Percentiles rank a stretch among this genome's conserved stretches.
These are phyloP conservation scores for Begonia loranthoides DNA, from an alignment of 306 rosid genomes.

Conservation along the genomic window DNA sequence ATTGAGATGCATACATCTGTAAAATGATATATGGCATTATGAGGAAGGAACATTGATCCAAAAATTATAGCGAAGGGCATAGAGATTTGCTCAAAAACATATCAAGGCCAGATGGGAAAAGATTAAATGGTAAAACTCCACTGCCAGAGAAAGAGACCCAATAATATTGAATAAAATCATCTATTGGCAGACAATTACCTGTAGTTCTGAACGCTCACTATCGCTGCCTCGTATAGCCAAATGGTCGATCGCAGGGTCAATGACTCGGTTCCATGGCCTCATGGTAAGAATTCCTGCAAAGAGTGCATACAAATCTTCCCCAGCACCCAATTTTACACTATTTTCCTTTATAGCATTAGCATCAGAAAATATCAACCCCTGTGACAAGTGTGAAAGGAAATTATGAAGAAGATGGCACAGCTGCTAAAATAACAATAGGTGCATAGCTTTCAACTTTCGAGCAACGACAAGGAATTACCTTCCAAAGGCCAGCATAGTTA, in stretches of 20 bases:
- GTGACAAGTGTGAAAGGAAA: constrained; percentile 6
- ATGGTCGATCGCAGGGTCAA: constrained; percentile 76
- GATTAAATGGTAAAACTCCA: too few relatives aligned
- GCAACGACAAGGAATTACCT: constrained; percentile 23
- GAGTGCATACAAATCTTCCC: constrained; percentile 83
- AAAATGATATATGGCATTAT: too few relatives aligned
- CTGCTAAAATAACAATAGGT: neutral
- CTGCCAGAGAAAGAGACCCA: too few relatives aligned
- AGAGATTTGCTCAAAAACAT: too few relatives aligned
- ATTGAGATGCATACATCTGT: constrained; percentile 89
- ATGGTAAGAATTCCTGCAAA: constrained; percentile 94
- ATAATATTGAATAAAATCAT: too few relatives aligned
- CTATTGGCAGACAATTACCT: constrained; percentile 38
- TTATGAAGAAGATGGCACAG: constrained; percentile 5
- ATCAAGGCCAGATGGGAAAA: too few relatives aligned
- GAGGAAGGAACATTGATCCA: too few relatives aligned
- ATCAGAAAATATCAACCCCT: constrained; percentile 76
- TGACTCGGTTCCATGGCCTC: constrained; percentile 93
- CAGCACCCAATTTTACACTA: constrained; percentile 90
- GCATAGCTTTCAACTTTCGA: neutral
- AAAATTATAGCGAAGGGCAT: too few relatives aligned
- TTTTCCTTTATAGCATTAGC: constrained; percentile 68
- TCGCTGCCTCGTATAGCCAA: constrained; percentile 63
- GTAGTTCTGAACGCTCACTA: constrained; percentile 66
- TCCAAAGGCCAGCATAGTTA: constrained; percentile 93